Evolutionary conservation across 228 moss, liverwort and hornwort genomes (phyloP).

Genomic region (Sphagnum magellanicum): DNA sequence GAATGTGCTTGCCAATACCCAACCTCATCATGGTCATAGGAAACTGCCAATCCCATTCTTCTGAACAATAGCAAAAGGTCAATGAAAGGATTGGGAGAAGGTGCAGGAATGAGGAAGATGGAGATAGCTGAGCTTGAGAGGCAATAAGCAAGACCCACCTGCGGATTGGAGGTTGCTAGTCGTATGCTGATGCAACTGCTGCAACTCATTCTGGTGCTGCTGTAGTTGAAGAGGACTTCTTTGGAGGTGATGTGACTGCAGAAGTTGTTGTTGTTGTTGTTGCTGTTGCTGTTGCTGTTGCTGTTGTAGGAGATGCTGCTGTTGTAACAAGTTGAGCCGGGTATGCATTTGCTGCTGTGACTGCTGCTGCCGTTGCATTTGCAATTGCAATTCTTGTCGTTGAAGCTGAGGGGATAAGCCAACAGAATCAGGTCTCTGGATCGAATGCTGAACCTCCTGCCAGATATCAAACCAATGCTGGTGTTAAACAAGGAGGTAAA

Average conservation of each 20-base stretch:
- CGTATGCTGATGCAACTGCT: conserved; percentile 62
- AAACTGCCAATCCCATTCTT: no score
- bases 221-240: conserved; percentile 65
- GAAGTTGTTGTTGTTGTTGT: conserved; percentile 60
- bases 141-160: conserved; percentile 11
- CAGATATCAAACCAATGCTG: neutral
- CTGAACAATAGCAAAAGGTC: no score
- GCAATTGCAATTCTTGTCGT: conserved; percentile 60
- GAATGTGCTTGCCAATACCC: no score
- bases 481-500: no score
- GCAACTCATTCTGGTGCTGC: conserved; percentile 62
- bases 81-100: no score
- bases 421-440: conserved; percentile 53
- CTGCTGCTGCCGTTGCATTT: conserved; percentile 64
- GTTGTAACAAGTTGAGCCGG: conserved; percentile 66
- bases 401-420: conserved; percentile 68
- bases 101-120: no score
- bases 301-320: conserved; percentile 58
- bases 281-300: conserved; percentile 74
- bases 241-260: conserved; percentile 63
- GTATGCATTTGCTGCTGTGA: conserved; percentile 43
- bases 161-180: conserved; percentile 51
- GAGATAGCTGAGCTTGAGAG: no score
- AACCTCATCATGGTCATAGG: no score
- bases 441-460: conserved; percentile 48